These are phyloP conservation scores for Nothopassalora personata DNA, from an alignment of 2,329 filamentous ascomycete genomes.

Conservation along the genomic window DNA sequence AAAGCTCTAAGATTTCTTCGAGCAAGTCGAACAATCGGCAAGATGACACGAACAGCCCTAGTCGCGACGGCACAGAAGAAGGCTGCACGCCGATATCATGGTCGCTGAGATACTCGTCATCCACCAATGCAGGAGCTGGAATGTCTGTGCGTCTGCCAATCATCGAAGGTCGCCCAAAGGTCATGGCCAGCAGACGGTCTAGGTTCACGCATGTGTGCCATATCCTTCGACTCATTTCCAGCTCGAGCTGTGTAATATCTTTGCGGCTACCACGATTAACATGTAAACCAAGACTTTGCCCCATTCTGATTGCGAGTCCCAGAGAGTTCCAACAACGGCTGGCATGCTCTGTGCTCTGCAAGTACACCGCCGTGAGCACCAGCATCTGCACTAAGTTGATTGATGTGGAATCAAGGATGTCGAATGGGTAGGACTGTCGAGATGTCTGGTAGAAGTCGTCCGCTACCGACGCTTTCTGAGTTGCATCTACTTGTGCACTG, in stretches of 20 bases:
- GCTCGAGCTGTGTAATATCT: slow-evolving; percentile 56
- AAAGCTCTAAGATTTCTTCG: slow-evolving; percentile 23
- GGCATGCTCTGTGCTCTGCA: slow-evolving; percentile 25
- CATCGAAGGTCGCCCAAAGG: slow-evolving; percentile 28
- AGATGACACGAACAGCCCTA: slow-evolving; percentile 27
- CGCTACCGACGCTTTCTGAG: slow-evolving; percentile 21
- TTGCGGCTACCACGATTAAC: slow-evolving; percentile 52
- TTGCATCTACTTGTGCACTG: slow-evolving; percentile 19
- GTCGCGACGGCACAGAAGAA: slow-evolving; percentile 25
- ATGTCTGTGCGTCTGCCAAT: slow-evolving; percentile 24
- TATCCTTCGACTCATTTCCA: slow-evolving; percentile 61
- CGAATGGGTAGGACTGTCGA: slow-evolving; percentile 23
- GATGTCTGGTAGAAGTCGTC: slow-evolving; percentile 27
- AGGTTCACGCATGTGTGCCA: slow-evolving; percentile 42
- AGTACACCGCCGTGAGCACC: slow-evolving; percentile 21
- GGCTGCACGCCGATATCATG: slow-evolving; percentile 39
- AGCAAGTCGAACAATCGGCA: slow-evolving; percentile 23
- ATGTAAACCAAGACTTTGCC: slow-evolving; percentile 63
- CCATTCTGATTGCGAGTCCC: slow-evolving; percentile 52
- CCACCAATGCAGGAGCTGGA: slow-evolving; percentile 33
- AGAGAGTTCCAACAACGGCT: slow-evolving; percentile 26
- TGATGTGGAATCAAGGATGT: slow-evolving; percentile 24
- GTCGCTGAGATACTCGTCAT: slow-evolving; percentile 51
- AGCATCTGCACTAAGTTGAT: slow-evolving; percentile 24
- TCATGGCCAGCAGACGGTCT: slow-evolving; percentile 47